These are phyloP conservation scores for Elsinoe arachidis DNA, from an alignment of 2,329 filamentous ascomycete genomes.

Conservation along the genomic window DNA sequence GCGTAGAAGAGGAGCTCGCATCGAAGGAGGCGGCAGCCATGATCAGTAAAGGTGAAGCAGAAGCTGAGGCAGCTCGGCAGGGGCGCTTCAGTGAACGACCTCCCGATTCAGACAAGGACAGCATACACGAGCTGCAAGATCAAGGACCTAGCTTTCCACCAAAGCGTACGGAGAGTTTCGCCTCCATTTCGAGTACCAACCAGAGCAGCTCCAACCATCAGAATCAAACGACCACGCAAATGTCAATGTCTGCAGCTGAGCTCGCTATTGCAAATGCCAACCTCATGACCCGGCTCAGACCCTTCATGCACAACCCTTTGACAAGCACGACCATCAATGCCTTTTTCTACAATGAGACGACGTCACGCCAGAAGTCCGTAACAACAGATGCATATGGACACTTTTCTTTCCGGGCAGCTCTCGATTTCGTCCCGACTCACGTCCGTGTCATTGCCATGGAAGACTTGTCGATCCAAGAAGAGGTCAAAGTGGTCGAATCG, in stretches of 20 bases:
- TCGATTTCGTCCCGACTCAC: conserved; percentile 87
- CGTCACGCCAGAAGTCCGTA: conserved; percentile 76
- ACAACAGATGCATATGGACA: conserved; percentile 83
- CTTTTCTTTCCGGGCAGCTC: conserved; percentile 67
- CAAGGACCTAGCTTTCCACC: conserved; percentile 27
- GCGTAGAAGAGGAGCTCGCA: conserved; percentile 55
- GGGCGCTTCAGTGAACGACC: conserved; percentile 67
- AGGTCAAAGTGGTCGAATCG: conserved; percentile 67
- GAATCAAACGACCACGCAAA: not conserved
- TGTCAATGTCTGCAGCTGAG: conserved; percentile 61
- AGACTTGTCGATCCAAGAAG: conserved; percentile 69
- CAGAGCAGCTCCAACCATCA: not conserved
- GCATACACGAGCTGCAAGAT: conserved; percentile 27
- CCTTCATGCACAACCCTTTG: conserved; percentile 80
- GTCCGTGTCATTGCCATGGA: conserved; percentile 82
- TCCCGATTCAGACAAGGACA: conserved; percentile 36
- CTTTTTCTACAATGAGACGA: conserved; percentile 85
- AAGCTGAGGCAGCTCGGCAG: conserved; percentile 60
- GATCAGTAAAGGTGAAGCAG: conserved; percentile 59
- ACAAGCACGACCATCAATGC: conserved; percentile 72
- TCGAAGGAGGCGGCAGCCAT: conserved; percentile 69
- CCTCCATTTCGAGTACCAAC: conserved; percentile 14
- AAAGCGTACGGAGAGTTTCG: conserved; percentile 15
- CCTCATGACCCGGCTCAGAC: conserved; percentile 76
- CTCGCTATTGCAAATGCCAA: conserved; percentile 73